These are phyloP conservation scores for Penicillium fuscoglaucum DNA, from an alignment of 2,329 filamentous ascomycete genomes.

Conservation along the genomic window DNA sequence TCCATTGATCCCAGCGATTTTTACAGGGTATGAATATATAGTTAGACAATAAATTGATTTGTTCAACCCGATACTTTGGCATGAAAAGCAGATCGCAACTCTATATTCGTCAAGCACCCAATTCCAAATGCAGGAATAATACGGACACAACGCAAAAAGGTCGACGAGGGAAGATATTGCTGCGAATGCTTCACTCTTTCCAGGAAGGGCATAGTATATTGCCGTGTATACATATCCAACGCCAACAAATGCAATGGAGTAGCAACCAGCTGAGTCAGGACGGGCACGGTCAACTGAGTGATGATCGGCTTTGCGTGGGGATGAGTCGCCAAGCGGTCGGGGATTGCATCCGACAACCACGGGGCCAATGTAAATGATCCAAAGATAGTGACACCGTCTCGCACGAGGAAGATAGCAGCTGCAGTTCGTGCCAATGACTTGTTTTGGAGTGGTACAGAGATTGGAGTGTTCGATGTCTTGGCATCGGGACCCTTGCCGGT, in stretches of 20 bases:
- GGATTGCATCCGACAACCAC: constrained; percentile 23
- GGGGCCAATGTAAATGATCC: constrained; percentile 34
- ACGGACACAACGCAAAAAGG: constrained; percentile 70
- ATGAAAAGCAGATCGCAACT: constrained; percentile 27
- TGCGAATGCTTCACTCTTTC: constrained; percentile 63
- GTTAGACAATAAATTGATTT: neutral
- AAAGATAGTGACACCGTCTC: constrained; percentile 85
- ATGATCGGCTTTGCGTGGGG: constrained; percentile 27
- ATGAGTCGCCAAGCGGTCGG: constrained; percentile 23
- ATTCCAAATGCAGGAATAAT: constrained; percentile 86
- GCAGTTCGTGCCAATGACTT: constrained; percentile 18
- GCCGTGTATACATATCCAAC: constrained; percentile 73
- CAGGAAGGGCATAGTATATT: constrained; percentile 39
- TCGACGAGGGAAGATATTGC: constrained; percentile 68
- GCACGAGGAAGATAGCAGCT: constrained; percentile 66
- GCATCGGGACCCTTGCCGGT: constrained; percentile 53
- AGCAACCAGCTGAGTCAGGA: constrained; percentile 71
- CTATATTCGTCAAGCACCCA: constrained; percentile 75
- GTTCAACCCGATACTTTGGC: constrained; percentile 5
- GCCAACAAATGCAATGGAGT: constrained; percentile 85
- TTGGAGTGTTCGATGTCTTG: constrained; percentile 57
- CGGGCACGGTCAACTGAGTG: constrained; percentile 75
- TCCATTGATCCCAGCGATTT: neutral
- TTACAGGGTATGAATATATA: neutral
- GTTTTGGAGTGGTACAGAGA: constrained; percentile 9